phyloP scores from a whole-genome alignment of 257 asterid species.

The Primulina eburnea region DNA sequence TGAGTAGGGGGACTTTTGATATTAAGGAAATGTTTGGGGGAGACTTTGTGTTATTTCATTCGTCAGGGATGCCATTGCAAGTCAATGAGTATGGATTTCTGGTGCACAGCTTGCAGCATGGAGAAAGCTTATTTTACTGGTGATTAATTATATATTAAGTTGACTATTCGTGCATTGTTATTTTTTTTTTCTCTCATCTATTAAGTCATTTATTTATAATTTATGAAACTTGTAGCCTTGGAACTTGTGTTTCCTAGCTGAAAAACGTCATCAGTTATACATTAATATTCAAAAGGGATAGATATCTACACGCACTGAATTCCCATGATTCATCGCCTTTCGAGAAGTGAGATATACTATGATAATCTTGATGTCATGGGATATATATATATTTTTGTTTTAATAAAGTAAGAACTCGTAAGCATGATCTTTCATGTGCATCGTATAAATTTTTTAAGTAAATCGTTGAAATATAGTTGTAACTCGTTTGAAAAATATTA shows the following conservation, averaged over 20 bases:
- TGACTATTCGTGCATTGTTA: background rate
- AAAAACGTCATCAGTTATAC: slow-evolving; percentile 21
- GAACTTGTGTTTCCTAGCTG: slow-evolving; percentile 25
- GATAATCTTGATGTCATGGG: too few species aligned
- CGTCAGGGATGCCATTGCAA: slow-evolving; percentile 57
- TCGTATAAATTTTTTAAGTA: background rate
- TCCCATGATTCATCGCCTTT: background rate
- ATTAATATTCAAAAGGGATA: background rate
- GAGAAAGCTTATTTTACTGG: slow-evolving; percentile 86
- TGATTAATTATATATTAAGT: slow-evolving; percentile 16
- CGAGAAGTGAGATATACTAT: too few species aligned
- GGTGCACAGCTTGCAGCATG: slow-evolving; percentile 58
- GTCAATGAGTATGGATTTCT: slow-evolving; percentile 55
- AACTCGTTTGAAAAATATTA: too few species aligned
- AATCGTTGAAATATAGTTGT: too few species aligned
- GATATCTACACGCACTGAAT: slow-evolving; percentile 41
- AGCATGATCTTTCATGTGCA: background rate
- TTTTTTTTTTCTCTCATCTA: background rate
- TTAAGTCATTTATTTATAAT: background rate
- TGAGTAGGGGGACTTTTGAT: slow-evolving; percentile 53
- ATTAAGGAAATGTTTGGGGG: slow-evolving; percentile 48
- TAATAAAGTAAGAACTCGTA: too few species aligned
- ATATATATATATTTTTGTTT: too few species aligned
- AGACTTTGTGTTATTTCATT: slow-evolving; percentile 48
- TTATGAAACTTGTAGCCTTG: slow-evolving; percentile 23